Percentiles rank a stretch among this genome's conserved stretches.
Evolutionary conservation across 768 basidiomycete genomes (phyloP).

Genomic region (Phlebiopsis gigantea): DNA sequence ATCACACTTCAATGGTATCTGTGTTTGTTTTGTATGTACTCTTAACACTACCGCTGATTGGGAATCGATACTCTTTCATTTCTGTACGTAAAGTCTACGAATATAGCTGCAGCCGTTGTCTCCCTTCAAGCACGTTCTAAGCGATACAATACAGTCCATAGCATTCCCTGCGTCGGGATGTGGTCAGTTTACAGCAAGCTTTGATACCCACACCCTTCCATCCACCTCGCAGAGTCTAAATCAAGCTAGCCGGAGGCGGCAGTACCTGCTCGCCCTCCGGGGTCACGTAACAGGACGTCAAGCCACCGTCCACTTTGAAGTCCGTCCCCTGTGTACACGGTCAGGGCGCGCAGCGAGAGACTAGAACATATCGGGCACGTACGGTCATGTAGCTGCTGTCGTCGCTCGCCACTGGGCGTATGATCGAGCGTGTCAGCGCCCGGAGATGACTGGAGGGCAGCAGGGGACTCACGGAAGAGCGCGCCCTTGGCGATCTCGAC

Average conservation of each 20-base stretch:
- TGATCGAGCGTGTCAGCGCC: not conserved
- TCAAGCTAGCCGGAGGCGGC: constrained; percentile 65
- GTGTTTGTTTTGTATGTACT: no score
- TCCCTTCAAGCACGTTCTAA: no score
- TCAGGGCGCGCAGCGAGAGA: not conserved
- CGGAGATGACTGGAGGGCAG: not conserved
- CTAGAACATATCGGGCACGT: constrained; percentile 21
- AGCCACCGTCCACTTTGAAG: constrained; percentile 94
- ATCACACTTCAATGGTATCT: no score
- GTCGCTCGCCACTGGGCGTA: constrained; percentile 71
- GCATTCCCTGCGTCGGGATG: not conserved
- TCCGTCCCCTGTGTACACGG: constrained; percentile 62
- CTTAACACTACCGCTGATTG: no score
- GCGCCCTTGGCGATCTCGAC: constrained; percentile 92
- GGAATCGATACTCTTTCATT: no score
- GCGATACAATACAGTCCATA: not conserved
- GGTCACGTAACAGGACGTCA: constrained; percentile 91
- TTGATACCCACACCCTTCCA: not conserved
- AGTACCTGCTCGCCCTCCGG: constrained; percentile 72
- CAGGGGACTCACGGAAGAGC: constrained; percentile 76
- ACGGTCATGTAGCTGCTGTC: constrained; percentile 97
- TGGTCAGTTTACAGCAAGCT: no score
- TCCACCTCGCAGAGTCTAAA: constrained; percentile 16
- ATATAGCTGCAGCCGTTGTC: no score
- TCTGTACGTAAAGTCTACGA: no score